phyloP scores from a whole-genome alignment of 306 rosid genomes.

The Cyamopsis tetragonoloba region DNA sequence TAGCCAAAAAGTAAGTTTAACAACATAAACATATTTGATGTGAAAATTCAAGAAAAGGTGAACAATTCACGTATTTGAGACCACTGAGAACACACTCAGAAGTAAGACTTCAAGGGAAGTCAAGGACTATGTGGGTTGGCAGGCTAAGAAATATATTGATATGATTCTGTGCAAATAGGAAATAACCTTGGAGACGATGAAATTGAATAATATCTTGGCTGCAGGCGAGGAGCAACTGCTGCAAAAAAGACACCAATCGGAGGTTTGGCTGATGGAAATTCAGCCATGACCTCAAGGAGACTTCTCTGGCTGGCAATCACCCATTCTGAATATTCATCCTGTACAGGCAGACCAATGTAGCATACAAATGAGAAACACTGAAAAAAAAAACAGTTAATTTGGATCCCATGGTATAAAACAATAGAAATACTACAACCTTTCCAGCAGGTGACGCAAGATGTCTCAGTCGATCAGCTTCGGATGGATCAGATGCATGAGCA shows the following conservation, averaged over 20 bases:
- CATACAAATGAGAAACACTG: conserved; percentile 27
- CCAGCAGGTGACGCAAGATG: conserved; percentile 95
- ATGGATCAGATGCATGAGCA: conserved; percentile 80
- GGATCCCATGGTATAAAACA: neutral
- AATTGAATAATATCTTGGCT: conserved; percentile 92
- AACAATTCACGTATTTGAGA: neutral
- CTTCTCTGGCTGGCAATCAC: conserved; percentile 83
- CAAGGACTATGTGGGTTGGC: neutral
- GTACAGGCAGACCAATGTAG: conserved; percentile 24
- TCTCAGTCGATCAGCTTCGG: conserved; percentile 81
- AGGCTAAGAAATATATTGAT: neutral
- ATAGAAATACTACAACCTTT: conserved; percentile 53
- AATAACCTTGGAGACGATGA: conserved; percentile 87
- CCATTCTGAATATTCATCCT: conserved; percentile 97
- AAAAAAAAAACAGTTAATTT: neutral
- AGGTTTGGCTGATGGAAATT: conserved; percentile 85
- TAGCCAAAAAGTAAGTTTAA: conserved; percentile 11
- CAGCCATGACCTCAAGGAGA: conserved; percentile 93
- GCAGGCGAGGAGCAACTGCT: conserved; percentile 86
- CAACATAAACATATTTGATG: neutral
- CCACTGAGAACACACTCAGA: neutral
- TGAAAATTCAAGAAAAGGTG: neutral
- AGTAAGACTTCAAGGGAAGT: neutral
- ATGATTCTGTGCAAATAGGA: neutral
- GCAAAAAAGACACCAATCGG: conserved; percentile 94